These are phyloP conservation scores for Hanseniaspora jakobsenii DNA, from an alignment of 805 yeast species.

Conservation along the genomic window DNA sequence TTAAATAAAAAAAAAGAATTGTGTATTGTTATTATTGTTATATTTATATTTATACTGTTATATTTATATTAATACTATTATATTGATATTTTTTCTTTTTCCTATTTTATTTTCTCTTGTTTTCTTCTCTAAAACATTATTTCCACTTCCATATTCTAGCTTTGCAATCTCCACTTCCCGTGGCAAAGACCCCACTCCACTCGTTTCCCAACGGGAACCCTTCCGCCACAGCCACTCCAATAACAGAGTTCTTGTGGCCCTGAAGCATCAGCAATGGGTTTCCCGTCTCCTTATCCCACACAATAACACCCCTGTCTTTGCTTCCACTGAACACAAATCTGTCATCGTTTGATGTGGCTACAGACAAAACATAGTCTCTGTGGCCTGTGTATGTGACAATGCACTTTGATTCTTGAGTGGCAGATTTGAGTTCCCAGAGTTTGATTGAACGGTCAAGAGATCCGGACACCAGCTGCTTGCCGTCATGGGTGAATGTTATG, in stretches of 20 bases:
- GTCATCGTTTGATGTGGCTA: constrained; percentile 86
- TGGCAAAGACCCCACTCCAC: constrained; percentile 77
- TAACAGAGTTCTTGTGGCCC: constrained; percentile 93
- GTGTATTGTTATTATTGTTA: no score
- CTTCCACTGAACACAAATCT: constrained; percentile 88
- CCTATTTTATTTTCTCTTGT: not conserved
- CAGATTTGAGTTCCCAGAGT: constrained; percentile 74
- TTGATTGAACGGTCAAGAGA: constrained; percentile 92
- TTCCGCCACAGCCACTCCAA: constrained; percentile 83
- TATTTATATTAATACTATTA: no score
- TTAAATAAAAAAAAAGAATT: no score
- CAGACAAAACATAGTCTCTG: constrained; percentile 88
- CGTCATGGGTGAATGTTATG: constrained; percentile 84
- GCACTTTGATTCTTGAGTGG: constrained; percentile 38
- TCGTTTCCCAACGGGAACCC: constrained; percentile 46
- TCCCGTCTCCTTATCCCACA: constrained; percentile 90
- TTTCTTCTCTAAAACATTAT: constrained; percentile 11
- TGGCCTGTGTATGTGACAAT: constrained; percentile 92
- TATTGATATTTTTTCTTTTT: no score
- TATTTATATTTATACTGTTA: no score
- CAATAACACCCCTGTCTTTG: constrained; percentile 90
- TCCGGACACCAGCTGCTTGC: constrained; percentile 85
- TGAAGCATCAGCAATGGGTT: constrained; percentile 90
- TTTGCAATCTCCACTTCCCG: constrained; percentile 94
- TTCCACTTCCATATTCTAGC: constrained; percentile 93